phyloP scores from a whole-genome alignment of 2,329 filamentous ascomycete species.

The Botryotinia convoluta region DNA sequence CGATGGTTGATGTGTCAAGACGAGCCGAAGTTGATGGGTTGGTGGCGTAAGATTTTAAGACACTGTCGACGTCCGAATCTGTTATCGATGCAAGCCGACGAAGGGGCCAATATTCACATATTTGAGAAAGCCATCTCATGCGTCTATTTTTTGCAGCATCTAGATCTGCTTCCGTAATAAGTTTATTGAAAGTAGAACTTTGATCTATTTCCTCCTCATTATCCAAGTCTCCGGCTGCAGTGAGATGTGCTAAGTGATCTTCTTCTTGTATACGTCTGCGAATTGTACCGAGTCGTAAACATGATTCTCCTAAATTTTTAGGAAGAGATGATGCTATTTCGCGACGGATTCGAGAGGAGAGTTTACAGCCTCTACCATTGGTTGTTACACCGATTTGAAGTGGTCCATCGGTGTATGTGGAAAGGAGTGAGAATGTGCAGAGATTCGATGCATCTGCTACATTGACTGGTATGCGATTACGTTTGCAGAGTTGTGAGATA shows the following conservation, averaged over 20 bases:
- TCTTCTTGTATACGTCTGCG: constrained; percentile 71
- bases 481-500: constrained; percentile 72
- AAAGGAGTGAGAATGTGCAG: constrained; percentile 86
- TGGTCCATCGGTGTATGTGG: constrained; percentile 84
- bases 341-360: constrained; percentile 82
- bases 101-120: constrained; percentile 98
- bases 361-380: constrained; percentile 89
- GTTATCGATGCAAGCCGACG: constrained; percentile 74
- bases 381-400: constrained; percentile 95
- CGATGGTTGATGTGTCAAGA: constrained; percentile 37
- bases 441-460: constrained; percentile 83
- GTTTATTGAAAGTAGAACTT: constrained; percentile 76
- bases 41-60: constrained; percentile 69
- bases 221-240: constrained; percentile 37
- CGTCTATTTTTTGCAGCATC: constrained; percentile 74
- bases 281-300: constrained; percentile 72
- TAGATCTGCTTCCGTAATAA: constrained; percentile 71
- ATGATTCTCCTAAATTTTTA: constrained; percentile 69
- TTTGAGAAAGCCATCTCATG: constrained; percentile 90
- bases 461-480: constrained; percentile 86
- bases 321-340: constrained; percentile 84
- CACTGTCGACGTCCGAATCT: constrained; percentile 72
- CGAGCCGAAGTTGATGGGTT: constrained; percentile 35
- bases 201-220: constrained; percentile 64
- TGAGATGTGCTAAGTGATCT: constrained; percentile 50